Evolutionary conservation across 305 asterid genomes (phyloP).

Genomic region (Fraxinus velutina): DNA sequence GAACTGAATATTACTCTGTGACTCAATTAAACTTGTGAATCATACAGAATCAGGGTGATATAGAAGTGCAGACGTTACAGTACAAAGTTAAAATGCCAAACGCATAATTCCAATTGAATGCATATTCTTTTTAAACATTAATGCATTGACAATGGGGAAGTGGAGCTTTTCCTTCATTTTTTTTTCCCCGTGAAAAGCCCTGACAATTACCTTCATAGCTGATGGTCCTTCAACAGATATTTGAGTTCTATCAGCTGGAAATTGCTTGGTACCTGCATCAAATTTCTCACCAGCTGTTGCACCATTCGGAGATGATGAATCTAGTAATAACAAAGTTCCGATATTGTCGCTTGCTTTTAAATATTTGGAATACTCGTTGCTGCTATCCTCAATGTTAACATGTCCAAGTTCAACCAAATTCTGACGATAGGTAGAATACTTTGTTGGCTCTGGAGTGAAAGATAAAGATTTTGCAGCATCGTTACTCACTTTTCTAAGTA

Average conservation of each 20-base stretch:
- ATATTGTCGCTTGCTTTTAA: slow-evolving; percentile 33
- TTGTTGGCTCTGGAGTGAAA: slow-evolving; percentile 41
- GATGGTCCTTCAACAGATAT: slow-evolving; percentile 36
- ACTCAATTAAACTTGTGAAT: neutral
- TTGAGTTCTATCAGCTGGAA: slow-evolving; percentile 38
- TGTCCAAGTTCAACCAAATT: slow-evolving; percentile 35
- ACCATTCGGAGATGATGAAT: slow-evolving; percentile 38
- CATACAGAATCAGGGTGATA: slow-evolving; percentile 17
- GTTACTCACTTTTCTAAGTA: slow-evolving; percentile 40
- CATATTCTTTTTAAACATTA: neutral
- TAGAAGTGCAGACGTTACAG: neutral
- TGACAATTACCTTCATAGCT: slow-evolving; percentile 54
- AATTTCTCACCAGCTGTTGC: slow-evolving; percentile 35
- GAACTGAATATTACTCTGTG: neutral
- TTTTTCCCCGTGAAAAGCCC: neutral
- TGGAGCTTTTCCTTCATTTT: neutral
- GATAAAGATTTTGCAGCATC: slow-evolving; percentile 31
- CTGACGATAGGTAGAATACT: slow-evolving; percentile 34
- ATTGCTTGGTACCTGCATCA: slow-evolving; percentile 24
- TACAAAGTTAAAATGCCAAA: neutral
- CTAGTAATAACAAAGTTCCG: slow-evolving; percentile 34
- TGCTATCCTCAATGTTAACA: slow-evolving; percentile 37
- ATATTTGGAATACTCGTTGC: slow-evolving; percentile 31
- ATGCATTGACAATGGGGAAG: neutral
- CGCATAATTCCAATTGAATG: neutral